phyloP scores from a whole-genome alignment of 2,329 filamentous ascomycete species.

The Diplodia sapinea region DNA sequence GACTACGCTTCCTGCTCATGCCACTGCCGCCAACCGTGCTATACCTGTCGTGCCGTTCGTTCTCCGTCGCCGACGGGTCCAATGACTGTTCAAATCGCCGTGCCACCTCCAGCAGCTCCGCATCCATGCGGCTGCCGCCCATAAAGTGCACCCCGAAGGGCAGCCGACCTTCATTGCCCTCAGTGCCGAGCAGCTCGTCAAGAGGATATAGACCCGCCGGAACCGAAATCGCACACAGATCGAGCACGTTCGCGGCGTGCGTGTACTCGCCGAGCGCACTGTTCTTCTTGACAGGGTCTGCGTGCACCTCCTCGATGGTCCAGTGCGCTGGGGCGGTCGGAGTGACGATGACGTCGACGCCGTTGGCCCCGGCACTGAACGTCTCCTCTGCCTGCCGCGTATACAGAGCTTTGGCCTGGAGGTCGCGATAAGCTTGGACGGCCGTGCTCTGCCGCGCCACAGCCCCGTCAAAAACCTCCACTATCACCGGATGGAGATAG shows the following conservation, averaged over 20 bases:
- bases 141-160: slow-evolving; percentile 52
- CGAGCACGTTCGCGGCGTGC: slow-evolving; percentile 66
- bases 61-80: slow-evolving; percentile 2
- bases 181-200: slow-evolving; percentile 39
- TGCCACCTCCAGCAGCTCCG: slow-evolving; percentile 50
- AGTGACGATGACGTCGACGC: slow-evolving; percentile 52
- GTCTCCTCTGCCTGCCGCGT: slow-evolving; percentile 42
- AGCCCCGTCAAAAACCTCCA: slow-evolving; percentile 48
- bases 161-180: slow-evolving; percentile 39
- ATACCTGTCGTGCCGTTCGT: slow-evolving; percentile 8
- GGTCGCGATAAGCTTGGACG: slow-evolving; percentile 43
- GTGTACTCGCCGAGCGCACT: slow-evolving; percentile 57
- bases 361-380: slow-evolving; percentile 39
- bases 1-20: slow-evolving; percentile 22
- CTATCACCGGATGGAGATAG: slow-evolving; percentile 58
- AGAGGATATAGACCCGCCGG: slow-evolving; percentile 54
- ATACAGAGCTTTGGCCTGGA: slow-evolving; percentile 43
- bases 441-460: slow-evolving; percentile 40
- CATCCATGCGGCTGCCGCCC: slow-evolving; percentile 47
- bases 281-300: slow-evolving; percentile 61
- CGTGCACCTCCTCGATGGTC: slow-evolving; percentile 58
- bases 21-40: background rate
- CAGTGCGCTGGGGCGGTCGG: slow-evolving; percentile 59
- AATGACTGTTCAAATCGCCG: slow-evolving; percentile 38
- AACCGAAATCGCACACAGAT: slow-evolving; percentile 55